Evolutionary conservation across 1,284 basidiomycete species (phyloP).

Genomic region (Thelephora terrestris): DNA sequence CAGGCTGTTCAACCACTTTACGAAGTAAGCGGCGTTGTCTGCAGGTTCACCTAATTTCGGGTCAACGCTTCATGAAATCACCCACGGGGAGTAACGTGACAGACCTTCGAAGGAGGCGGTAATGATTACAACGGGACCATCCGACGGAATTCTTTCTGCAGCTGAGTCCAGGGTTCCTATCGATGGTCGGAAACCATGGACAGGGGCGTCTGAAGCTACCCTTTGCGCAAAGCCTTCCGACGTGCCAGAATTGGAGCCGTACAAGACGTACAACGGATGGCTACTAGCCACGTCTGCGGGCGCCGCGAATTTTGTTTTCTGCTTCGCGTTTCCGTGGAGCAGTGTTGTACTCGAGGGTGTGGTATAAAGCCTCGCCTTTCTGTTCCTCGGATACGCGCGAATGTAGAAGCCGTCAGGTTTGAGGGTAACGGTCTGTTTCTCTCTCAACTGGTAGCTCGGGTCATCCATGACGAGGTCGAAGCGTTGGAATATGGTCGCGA

Average conservation of each 20-base stretch:
- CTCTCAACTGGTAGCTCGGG: conserved; percentile 31
- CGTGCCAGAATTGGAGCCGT: conserved; percentile 42
- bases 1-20: conserved; percentile 30
- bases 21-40: conserved; percentile 39
- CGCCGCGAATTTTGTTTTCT: no score
- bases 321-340: no score
- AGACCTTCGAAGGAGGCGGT: conserved; percentile 44
- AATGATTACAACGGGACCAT: conserved; percentile 38
- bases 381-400: conserved; percentile 27
- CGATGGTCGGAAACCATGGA: conserved; percentile 31
- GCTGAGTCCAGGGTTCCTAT: conserved; percentile 36
- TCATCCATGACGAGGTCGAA: conserved; percentile 36
- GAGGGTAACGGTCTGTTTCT: conserved; percentile 37
- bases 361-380: conserved; percentile 9
- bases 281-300: background rate
- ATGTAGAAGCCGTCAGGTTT: conserved; percentile 37
- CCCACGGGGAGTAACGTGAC: background rate
- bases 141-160: conserved; percentile 29
- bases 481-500: conserved; percentile 32
- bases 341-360: conserved; percentile 9
- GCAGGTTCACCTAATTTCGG: conserved; percentile 29
- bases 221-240: conserved; percentile 41
- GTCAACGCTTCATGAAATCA: background rate
- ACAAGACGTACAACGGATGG: conserved; percentile 29
- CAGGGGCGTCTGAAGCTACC: conserved; percentile 29